Evolutionary conservation across 179 eudicot genomes (phyloP).

Genomic region (Pouteria campechiana): DNA sequence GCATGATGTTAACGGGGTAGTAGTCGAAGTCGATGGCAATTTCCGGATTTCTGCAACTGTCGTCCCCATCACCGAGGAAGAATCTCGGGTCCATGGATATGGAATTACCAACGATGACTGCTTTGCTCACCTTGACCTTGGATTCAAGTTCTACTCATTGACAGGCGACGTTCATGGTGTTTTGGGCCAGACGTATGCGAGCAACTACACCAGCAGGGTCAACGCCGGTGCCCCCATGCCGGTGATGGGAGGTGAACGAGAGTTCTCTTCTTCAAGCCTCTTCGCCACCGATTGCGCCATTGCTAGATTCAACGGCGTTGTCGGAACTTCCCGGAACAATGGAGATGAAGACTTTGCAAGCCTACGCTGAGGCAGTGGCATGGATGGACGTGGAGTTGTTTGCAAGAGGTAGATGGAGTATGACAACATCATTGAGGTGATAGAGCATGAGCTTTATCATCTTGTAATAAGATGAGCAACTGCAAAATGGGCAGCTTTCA

Average conservation of each 20-base stretch:
- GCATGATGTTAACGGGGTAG: slow-evolving; percentile 24
- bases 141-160: slow-evolving; percentile 51
- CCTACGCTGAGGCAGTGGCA: slow-evolving; percentile 35
- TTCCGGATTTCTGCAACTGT: slow-evolving; percentile 56
- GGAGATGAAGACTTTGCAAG: slow-evolving; percentile 20
- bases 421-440: too few species aligned
- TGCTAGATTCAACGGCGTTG: slow-evolving; percentile 18
- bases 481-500: too few species aligned
- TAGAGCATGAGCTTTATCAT: too few species aligned
- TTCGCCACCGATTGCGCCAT: slow-evolving; percentile 53
- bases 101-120: slow-evolving; percentile 45
- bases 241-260: slow-evolving; percentile 49
- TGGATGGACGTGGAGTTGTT: slow-evolving; percentile 45
- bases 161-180: slow-evolving; percentile 44
- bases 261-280: slow-evolving; percentile 32
- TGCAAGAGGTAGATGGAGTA: slow-evolving; percentile 48
- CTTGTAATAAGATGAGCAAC: too few species aligned
- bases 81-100: slow-evolving; percentile 50
- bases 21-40: slow-evolving; percentile 30
- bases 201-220: slow-evolving; percentile 38
- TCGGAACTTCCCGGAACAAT: background rate
- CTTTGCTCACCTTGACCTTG: slow-evolving; percentile 73
- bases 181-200: slow-evolving; percentile 59
- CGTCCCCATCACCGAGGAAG: slow-evolving; percentile 38
- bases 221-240: slow-evolving; percentile 57